Base-by-base conservation (phyloP, 169 alveolate genomes). In the Plasmodium berghei region DNA sequence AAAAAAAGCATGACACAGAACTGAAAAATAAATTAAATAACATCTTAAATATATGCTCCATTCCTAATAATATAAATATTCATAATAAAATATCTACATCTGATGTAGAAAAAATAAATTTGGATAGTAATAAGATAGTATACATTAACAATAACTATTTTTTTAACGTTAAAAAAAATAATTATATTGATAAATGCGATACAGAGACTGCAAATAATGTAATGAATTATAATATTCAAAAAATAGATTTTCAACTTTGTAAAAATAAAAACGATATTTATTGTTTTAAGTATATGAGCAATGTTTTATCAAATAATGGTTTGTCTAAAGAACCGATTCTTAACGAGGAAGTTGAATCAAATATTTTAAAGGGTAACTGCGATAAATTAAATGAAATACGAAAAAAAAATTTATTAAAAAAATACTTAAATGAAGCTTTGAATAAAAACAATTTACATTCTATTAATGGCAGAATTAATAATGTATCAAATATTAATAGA, bases 71-170 rank as follows among this genome's bases (percentile, higher is more conserved):
- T 63, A 75, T 75, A 56, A 75, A 75, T 22, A 75, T 75, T 75
- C 89, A 75, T 48, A 75, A 75, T 48, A 75, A 63, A 75, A 75
- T 75, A 63, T 75, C 49, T 64, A 58, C 89, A 48, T n/a, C 89
- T 56, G 89, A 75, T 64, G 63, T 63, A 34, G 89, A 75, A 63
- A 75, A 75, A 52, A 64, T 58, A 14, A 63, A 49, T n/a, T 9
- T 63, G 58, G 89, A 75, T 49, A 75, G 66, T 45, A 64, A 66
- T 55, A 75, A 63, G 48, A 52, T 75, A 67, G 56, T 67, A 22
- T 75, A 75, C 49, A 75, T 75, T 62, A 75, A 75, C 62, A 75
- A 75, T 34, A 75, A 75, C 18, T 75, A 75, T 75, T 75, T 75
- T 75, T 75, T 75, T 75, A 75, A 75, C 45, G 52, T 75, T 58